phyloP scores from a whole-genome alignment of 441 rosid genomes.

The Metrosideros polymorpha region DNA sequence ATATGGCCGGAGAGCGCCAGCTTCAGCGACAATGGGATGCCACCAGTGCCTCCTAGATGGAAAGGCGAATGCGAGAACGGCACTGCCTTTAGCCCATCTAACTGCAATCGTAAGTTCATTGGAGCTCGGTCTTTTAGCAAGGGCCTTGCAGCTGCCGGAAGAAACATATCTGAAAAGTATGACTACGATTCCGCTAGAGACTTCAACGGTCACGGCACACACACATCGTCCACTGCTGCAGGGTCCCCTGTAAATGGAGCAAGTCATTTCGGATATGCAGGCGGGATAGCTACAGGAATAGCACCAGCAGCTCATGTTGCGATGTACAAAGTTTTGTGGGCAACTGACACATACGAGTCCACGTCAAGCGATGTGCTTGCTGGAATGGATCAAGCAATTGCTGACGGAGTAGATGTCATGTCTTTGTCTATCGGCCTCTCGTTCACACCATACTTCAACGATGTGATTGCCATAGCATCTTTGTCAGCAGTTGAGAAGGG shows the following conservation, averaged over 20 bases:
- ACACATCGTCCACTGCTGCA: slow-evolving; percentile 46
- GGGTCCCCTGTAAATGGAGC: slow-evolving; percentile 13
- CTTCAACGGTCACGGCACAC: slow-evolving; percentile 32
- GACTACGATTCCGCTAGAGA: slow-evolving; percentile 29
- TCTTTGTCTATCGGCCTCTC: slow-evolving; percentile 14
- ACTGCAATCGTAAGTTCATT: slow-evolving; percentile 28
- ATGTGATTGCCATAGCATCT: slow-evolving; percentile 19
- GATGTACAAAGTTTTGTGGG: slow-evolving; percentile 19
- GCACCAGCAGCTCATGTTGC: slow-evolving; percentile 21
- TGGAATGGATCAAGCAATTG: slow-evolving; percentile 26
- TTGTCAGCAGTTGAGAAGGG: slow-evolving; percentile 19
- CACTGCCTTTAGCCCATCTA: slow-evolving; percentile 7
- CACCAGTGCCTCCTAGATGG: slow-evolving; percentile 30
- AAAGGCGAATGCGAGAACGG: slow-evolving; percentile 37
- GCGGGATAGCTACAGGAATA: slow-evolving; percentile 18
- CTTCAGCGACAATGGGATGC: slow-evolving; percentile 30
- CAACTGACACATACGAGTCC: neutral
- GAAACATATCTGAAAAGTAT: neutral
- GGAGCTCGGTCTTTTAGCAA: slow-evolving; percentile 25
- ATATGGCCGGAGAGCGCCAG: slow-evolving; percentile 47
- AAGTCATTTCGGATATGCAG: slow-evolving; percentile 17
- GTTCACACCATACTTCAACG: slow-evolving; percentile 2
- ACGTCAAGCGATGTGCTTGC: slow-evolving; percentile 19
- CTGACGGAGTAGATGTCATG: slow-evolving; percentile 23
- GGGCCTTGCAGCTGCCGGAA: slow-evolving; percentile 16